phyloP scores from a whole-genome alignment of 1,139 yeast species.

The Hemisphaericaspora subhashii region DNA sequence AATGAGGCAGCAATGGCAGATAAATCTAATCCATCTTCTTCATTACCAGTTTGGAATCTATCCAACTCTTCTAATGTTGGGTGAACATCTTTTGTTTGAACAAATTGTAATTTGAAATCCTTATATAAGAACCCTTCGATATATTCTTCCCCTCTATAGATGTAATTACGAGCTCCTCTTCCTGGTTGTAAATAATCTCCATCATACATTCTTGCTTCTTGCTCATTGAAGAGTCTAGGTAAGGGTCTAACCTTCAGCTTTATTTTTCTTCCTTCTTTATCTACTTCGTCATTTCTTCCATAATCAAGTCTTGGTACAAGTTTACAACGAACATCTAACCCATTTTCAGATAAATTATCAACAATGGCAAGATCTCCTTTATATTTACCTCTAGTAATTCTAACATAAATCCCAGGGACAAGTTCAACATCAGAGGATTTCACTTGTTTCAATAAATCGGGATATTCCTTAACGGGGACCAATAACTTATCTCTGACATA shows the following conservation, averaged over 20 bases:
- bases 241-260: slow-evolving; percentile 70
- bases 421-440: slow-evolving; percentile 85
- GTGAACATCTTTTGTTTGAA: slow-evolving; percentile 80
- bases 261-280: slow-evolving; percentile 54
- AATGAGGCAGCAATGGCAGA: slow-evolving; percentile 82
- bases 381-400: slow-evolving; percentile 88
- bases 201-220: slow-evolving; percentile 57
- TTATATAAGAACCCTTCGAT: slow-evolving; percentile 84
- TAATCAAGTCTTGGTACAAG: slow-evolving; percentile 93
- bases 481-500: slow-evolving; percentile 69
- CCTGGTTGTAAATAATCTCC: slow-evolving; percentile 64
- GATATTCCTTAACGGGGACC: slow-evolving; percentile 95
- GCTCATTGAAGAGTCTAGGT: slow-evolving; percentile 80
- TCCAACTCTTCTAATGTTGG: slow-evolving; percentile 91
- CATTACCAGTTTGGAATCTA: slow-evolving; percentile 68
- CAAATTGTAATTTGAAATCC: slow-evolving; percentile 78
- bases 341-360: slow-evolving; percentile 90
- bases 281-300: slow-evolving; percentile 64
- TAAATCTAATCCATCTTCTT: slow-evolving; percentile 75
- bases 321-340: slow-evolving; percentile 88
- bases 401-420: slow-evolving; percentile 88
- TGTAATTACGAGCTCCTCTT: slow-evolving; percentile 72
- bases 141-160: slow-evolving; percentile 86
- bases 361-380: slow-evolving; percentile 92
- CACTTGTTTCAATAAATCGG: slow-evolving; percentile 87